Base-by-base conservation (phyloP, 305 asterid species). In the Rubia peregrina region DNA sequence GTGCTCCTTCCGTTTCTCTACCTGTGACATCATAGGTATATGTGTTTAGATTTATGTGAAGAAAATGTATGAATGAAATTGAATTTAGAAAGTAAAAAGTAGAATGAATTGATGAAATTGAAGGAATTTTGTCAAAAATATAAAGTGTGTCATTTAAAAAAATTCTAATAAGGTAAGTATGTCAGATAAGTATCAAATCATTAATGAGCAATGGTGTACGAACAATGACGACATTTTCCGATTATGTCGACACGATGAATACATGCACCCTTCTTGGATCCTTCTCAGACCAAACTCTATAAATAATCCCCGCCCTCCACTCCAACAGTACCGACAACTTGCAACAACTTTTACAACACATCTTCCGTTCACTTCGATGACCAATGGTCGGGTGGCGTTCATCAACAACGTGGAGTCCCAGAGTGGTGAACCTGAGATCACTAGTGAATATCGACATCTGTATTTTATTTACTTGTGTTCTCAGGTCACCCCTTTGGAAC, bases 401-500 rank as follows among this genome's bases (percentile, higher is more conserved):
- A 64, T 22, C 69, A 51, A 44, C 79, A 71, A 65, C 76, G 73
- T 75, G 56, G 26, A 51, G 71, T 73, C 71, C 80, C 61, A 33
- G 5, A 72, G 78, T 76, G 74, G 80, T 75, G 80, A 53, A 61
- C 68, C 60, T 75, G 71, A 53, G 80, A 79, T 65, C 83, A 79
- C 78, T 11, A 0, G 78, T 66, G 65, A 38, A 40, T 61, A n/a
- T 57, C 5, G 9, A 17, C 0, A 22, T 12, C 19, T 22, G 33
- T 19, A 21, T 55, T 9, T 7, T 68, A 51, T 69, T 19, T 46
- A 48, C 69, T 69, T 68, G 83, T 75, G 83, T 79, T 79, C 83
- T 76, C 76, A 73, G 76, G 83, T 76, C 83, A 76, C 80, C 80
- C 83, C 83, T 76, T 75, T 65, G 71, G 40, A 36, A 36, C 40